Evolutionary conservation across 495 filamentous ascomycete species (phyloP), one percentile per base, ranked within the genome.

Genomic region (Annulohypoxylon moriforme): DNA sequence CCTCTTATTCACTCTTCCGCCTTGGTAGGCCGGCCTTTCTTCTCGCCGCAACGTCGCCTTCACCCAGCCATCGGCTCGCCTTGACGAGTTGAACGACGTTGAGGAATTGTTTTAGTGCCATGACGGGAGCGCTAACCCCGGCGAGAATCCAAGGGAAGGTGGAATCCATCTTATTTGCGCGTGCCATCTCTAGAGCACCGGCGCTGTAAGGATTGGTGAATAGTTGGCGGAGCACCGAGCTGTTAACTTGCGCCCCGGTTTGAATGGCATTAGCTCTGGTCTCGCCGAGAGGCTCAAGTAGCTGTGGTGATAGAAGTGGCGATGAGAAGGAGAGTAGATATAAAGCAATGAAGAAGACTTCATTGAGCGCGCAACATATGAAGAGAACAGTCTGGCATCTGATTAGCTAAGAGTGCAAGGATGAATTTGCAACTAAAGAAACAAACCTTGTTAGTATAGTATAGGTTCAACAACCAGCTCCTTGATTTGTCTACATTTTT

Each of bases 311-410:
- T 62, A 98, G 88, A 27, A 86, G 85, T 1, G 94, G 94, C 38
- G 92, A 94, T 49, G 91, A 94, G 87, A 99, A 99, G 73, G 94
- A 97, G 47, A 99, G 89, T 46, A 99, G 92, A 84, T 99, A 99
- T 69, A 98, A 87, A 47, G 94, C 94, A 78, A 99, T 94, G 85
- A 98, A 99, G 86, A 97, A 98, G 64, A 92, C 79, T 81, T 99
- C 96, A 80, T 98, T 98, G 34, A 96, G 82, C 49, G 88, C 86
- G 81, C 96, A 99, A 83, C 91, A 93, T 68, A 92, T 76, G 85
- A 98, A 98, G 61, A 99, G 87, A 18, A 99, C 94, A 66, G 84
- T 91, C 96, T 99, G 76, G 53, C 2, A 50, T 40, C 25, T 33
- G 52, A 67, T 78, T 18, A 76, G 73, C 49, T 66, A 49, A n/a